Base-by-base conservation (phyloP, 352 stramenopile species). In the Pythium angustatum region DNA sequence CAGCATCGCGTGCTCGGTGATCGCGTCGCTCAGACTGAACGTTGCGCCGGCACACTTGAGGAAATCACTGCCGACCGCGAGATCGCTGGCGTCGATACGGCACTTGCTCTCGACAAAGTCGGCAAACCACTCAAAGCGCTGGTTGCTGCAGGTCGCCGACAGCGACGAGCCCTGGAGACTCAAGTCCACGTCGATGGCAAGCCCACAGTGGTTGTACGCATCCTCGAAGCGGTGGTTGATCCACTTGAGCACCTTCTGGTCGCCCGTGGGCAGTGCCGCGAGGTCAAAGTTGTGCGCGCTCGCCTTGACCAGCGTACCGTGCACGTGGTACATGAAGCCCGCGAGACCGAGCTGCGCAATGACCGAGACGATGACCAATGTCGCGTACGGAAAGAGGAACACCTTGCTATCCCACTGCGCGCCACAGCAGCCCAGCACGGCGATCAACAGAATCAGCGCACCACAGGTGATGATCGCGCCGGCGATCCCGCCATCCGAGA, bases 381-480 rank as follows among this genome's bases (percentile, higher is more conserved):
- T 90, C 44, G 85, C 81, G 69, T 91, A 94, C 34, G 85, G 85
- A 51, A 90, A 94, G 22, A 94, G 58, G 69, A 94, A 94, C 6
- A 90, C 74, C 62, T 94, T 94, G 80, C 79, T 91, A 58, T 94
- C 85, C 82, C 81, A 91, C 66, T 94, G 85, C 51, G 85, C 85
- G 27, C 85, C 85, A 51, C 85, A 94, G 64, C 85, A 92, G 65
- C 85, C 85, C 4, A 94, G 68, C 31, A 91, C 44, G 12, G 83
- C 81, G 60, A 94, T 91, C 24, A 91, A 61, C 24, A 94, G 77
- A 65, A 94, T 92, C 19, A 94, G 62, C 30, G 79, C 70, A 62
- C 85, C 85, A 57, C 83, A 94, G 66, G 73, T 90, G 72, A 92
- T 90, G 66, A 94, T 83, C 48, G 85, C 83, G 28, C 79, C 84